These are phyloP conservation scores for Scedosporium minutisporum DNA, from an alignment of 2,329 filamentous ascomycete genomes.

Conservation along the genomic window DNA sequence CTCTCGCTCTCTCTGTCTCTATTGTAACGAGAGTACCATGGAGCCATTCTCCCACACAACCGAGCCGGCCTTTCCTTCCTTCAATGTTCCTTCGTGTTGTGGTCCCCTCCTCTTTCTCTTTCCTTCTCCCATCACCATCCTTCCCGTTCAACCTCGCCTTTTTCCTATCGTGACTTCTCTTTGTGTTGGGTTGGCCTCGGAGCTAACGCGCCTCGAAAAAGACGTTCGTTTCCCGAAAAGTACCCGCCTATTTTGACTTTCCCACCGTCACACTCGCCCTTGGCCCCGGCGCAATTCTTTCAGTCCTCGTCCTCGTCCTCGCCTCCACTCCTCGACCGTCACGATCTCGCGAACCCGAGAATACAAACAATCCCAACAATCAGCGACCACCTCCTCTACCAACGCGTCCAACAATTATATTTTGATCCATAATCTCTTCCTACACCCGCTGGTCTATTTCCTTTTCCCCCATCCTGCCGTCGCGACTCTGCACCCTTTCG, in stretches of 20 bases:
- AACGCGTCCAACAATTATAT: neutral
- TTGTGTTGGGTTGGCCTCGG: neutral
- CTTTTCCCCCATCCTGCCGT: neutral
- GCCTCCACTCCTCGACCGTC: constrained; percentile 4
- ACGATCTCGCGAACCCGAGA: constrained; percentile 5
- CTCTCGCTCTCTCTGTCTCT: neutral
- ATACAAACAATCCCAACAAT: neutral
- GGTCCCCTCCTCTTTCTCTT: constrained; percentile 4
- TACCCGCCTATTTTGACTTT: neutral
- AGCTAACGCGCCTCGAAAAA: constrained; percentile 1
- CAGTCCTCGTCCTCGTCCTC: neutral
- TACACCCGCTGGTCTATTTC: neutral
- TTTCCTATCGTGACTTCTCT: constrained; percentile 3
- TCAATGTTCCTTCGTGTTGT: constrained; percentile 3
- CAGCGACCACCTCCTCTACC: neutral
- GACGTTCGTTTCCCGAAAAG: neutral
- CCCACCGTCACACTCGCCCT: neutral
- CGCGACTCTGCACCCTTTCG: neutral
- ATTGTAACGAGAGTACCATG: neutral
- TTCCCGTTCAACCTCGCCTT: neutral
- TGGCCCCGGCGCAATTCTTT: constrained; percentile 2
- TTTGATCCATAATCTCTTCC: neutral
- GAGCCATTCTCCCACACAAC: constrained; percentile 5
- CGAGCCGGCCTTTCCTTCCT: constrained; percentile 7
- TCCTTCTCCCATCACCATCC: constrained; percentile 1